phyloP scores from a whole-genome alignment of 495 filamentous ascomycete genomes.

The Hyphodiscus hymeniophilus region DNA sequence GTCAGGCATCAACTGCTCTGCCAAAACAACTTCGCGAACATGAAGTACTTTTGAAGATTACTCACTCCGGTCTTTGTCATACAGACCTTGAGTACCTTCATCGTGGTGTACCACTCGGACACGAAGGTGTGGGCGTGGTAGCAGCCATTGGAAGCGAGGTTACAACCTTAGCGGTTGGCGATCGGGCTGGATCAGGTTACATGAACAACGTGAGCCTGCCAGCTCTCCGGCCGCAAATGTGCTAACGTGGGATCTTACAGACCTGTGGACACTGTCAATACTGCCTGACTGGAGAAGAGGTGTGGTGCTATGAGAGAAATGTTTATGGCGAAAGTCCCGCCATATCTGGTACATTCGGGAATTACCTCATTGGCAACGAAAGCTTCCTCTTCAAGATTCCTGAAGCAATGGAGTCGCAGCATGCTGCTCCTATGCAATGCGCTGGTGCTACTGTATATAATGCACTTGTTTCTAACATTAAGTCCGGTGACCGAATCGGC shows the following conservation, averaged over 20 bases:
- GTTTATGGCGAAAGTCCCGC: constrained; percentile 9
- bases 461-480: constrained; percentile 27
- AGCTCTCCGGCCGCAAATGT: background rate
- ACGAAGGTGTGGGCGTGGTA: constrained; percentile 37
- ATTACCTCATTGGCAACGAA: constrained; percentile 17
- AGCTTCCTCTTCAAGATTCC: constrained; percentile 35
- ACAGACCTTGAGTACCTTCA: constrained; percentile 30
- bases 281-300: constrained; percentile 16
- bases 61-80: constrained; percentile 37
- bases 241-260: background rate
- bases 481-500: constrained; percentile 37
- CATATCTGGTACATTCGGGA: constrained; percentile 13
- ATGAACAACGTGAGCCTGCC: constrained; percentile 32
- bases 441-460: constrained; percentile 45
- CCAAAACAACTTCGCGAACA: background rate
- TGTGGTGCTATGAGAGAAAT: constrained; percentile 16
- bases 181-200: constrained; percentile 35
- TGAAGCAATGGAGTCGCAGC: constrained; percentile 39
- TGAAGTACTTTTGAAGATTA: constrained; percentile 38
- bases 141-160: constrained; percentile 27
- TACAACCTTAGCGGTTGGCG: constrained; percentile 23
- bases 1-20: background rate
- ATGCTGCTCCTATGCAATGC: constrained; percentile 52
- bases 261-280: constrained; percentile 18
- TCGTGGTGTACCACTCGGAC: constrained; percentile 31